Base-by-base conservation (phyloP, 2,329 filamentous ascomycete species). In the Beauveria asiatica region DNA sequence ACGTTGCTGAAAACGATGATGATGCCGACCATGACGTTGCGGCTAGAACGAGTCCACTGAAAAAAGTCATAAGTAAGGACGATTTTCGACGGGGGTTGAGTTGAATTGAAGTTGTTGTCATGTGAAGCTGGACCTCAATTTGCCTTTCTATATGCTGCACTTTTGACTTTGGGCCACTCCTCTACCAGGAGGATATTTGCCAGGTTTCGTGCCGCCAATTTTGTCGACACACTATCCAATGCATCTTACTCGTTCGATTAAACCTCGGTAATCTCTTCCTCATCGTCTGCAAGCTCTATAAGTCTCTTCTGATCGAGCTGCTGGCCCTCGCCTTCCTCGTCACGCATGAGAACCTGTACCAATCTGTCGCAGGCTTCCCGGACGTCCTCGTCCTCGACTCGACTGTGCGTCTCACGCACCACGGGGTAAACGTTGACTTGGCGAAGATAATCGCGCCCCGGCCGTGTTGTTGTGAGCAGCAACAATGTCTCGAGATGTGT, bases 401-500 rank as follows among this genome's bases (percentile, higher is more conserved):
- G 83, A 63, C 87, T 68, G 77, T 99, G 94, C 37, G 89, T 87
- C 73, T 97, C 94, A 56, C 94, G 81, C 21, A 97, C 79, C 51
- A 97, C 86, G 0, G 92, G 90, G 72, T 99, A 99, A 1, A 96
- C 89, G 67, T 91, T 90, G 50, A 93, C 79, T 19, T 81, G 76
- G 19, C 92, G 82, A 80, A 97, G 78, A 59, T 83, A 75, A 7
- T 95, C 88, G 62, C 93, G 82, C 1, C 88, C 90, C 66, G 86
- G 79, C 7, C 84, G 80, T 8, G 90, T 93, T 6, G 89, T 92
- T 0, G 90, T 92, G 61, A 99, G 74, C 19, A 99, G 76, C 60
- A 92, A 81, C 59, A 99, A 73, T 1, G 92, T 96, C 75, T 99
- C 94, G 21, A 99, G 75, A 71, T 97, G 92, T 3, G 90, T 94